Conservation (phyloP, 1,284 basidiomycete species). For the Exobasidium rhododendri region DNA sequence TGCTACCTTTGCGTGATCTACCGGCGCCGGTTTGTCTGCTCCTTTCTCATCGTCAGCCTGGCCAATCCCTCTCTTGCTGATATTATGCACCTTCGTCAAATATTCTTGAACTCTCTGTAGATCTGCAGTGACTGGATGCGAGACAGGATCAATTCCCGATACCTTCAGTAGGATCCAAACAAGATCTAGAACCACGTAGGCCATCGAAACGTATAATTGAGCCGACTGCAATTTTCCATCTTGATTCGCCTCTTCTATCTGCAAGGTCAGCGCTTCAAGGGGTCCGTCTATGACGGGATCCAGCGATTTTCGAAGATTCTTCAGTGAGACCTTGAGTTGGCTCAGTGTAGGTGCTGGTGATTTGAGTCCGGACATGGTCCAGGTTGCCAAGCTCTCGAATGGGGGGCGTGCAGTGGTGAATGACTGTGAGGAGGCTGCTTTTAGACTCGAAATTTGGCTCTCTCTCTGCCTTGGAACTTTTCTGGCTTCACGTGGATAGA, state of each 20-base stretch:
- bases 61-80: conserved; percentile 8
- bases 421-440: no score
- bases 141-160: conserved; percentile 31
- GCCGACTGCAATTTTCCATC: conserved; percentile 34
- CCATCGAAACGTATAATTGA: conserved; percentile 31
- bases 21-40: neutral
- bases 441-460: no score
- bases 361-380: neutral
- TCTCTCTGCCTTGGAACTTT: no score
- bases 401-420: neutral
- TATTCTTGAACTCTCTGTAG: conserved; percentile 41
- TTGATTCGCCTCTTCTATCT: neutral
- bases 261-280: neutral
- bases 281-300: neutral
- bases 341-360: conserved; percentile 9
- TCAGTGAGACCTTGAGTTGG: neutral
- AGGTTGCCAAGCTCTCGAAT: no score
- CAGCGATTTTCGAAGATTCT: neutral
- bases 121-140: conserved; percentile 37
- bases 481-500: neutral
- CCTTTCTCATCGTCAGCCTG: conserved; percentile 12
- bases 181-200: conserved; percentile 40
- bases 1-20: conserved; percentile 6
- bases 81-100: conserved; percentile 36
- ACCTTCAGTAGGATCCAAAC: conserved; percentile 45